phyloP scores from a whole-genome alignment of 2,329 filamentous ascomycete genomes.

The Ceratocystiopsis sp. region DNA sequence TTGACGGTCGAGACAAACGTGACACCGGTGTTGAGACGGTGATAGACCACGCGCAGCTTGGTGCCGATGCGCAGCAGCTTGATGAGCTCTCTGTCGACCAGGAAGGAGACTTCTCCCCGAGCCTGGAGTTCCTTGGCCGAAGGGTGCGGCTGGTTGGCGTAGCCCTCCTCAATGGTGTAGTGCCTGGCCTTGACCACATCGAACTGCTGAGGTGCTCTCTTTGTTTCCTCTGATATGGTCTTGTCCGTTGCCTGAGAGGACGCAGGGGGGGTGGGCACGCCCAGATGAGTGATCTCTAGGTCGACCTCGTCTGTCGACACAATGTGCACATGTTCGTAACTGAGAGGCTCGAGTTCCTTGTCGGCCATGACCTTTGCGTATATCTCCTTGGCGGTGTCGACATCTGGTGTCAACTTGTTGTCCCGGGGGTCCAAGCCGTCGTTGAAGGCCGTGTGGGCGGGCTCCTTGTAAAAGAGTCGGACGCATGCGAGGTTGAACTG shows the following conservation, averaged over 20 bases:
- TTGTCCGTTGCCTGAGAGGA: too few species aligned
- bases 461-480: constrained; percentile 39
- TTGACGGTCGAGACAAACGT: constrained; percentile 45
- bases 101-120: constrained; percentile 28
- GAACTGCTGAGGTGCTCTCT: constrained; percentile 28
- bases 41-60: constrained; percentile 40
- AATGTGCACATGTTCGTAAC: constrained; percentile 12
- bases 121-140: constrained; percentile 14
- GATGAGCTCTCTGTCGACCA: constrained; percentile 45
- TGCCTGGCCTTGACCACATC: constrained; percentile 28
- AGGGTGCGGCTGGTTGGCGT: constrained; percentile 22
- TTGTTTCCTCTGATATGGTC: constrained; percentile 9
- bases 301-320: constrained; percentile 32
- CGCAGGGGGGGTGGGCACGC: too few species aligned
- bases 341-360: constrained; percentile 15
- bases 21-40: constrained; percentile 40
- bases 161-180: constrained; percentile 30
- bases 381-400: too few species aligned
- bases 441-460: constrained; percentile 13
- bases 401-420: not conserved
- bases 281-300: constrained; percentile 26
- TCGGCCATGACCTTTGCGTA: too few species aligned
- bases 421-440: constrained; percentile 11
- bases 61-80: constrained; percentile 43
- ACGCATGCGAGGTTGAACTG: constrained; percentile 65